Percentiles rank a stretch among this genome's conserved stretches.
Conservation (phyloP, 495 filamentous ascomycete species). For the Chaetomidium leptoderma region DNA sequence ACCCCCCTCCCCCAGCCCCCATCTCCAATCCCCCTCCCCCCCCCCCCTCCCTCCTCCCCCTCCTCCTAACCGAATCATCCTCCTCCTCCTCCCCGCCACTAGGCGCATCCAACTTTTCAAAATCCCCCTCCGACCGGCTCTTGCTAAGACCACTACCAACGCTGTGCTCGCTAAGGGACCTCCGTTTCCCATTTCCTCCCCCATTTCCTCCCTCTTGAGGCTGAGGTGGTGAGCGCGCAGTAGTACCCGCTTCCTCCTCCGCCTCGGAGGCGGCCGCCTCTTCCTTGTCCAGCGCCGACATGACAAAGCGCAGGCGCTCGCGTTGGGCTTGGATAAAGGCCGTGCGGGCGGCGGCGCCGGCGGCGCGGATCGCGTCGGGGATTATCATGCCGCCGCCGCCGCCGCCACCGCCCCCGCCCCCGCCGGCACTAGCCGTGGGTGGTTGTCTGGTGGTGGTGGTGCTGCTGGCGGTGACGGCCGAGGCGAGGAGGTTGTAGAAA, state of each 20-base stretch:
- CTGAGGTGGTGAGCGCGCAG: too few relatives aligned
- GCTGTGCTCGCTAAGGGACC: conserved; percentile 38
- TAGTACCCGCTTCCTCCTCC: neutral
- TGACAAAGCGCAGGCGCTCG: conserved; percentile 63
- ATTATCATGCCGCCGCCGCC: conserved; percentile 35
- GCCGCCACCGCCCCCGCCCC: too few relatives aligned
- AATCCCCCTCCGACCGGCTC: conserved; percentile 72
- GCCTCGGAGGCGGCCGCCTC: conserved; percentile 32
- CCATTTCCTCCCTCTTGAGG: neutral
- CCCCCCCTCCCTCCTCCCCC: conserved; percentile 7
- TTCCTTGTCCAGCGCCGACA: conserved; percentile 71
- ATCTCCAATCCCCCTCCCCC: neutral
- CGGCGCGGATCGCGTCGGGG: conserved; percentile 57
- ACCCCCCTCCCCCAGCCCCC: conserved; percentile 38
- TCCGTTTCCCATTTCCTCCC: neutral
- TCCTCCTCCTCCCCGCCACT: conserved; percentile 52
- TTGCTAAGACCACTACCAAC: conserved; percentile 57
- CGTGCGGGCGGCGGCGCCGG: conserved; percentile 59
- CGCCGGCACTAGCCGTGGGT: too few relatives aligned
- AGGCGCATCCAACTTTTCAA: conserved; percentile 76
- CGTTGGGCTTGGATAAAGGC: conserved; percentile 68
- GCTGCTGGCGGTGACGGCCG: conserved; percentile 56
- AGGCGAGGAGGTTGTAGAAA: conserved; percentile 71
- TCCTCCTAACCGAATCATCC: conserved; percentile 19
- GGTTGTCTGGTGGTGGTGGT: conserved; percentile 29